A percentile compares a stretch with the other conserved stretches of the same genome.
Evolutionary conservation across 1,284 basidiomycete genomes (phyloP).

Genomic region (Coniferiporia sulphurascens): DNA sequence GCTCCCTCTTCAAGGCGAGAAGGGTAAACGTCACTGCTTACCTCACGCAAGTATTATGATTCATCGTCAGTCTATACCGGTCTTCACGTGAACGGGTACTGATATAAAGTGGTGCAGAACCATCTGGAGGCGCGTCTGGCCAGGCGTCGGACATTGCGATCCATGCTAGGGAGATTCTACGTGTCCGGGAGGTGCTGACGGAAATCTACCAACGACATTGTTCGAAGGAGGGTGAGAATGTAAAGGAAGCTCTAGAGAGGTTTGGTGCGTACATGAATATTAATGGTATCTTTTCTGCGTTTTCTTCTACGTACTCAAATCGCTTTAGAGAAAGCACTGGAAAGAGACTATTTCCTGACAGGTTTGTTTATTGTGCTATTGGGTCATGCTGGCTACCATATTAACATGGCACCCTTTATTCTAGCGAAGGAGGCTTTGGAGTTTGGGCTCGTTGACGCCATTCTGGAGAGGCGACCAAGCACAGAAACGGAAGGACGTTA

Average conservation of each 20-base stretch:
- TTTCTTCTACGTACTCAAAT: constrained; percentile 10
- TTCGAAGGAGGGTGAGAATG: constrained; percentile 56
- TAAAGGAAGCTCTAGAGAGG: constrained; percentile 59
- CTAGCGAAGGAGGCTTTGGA: constrained; percentile 78
- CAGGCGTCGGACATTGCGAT: constrained; percentile 94
- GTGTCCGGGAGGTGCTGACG: constrained; percentile 77
- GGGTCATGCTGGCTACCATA: neutral
- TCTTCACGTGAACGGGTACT: constrained; percentile 7
- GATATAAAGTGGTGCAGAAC: constrained; percentile 51
- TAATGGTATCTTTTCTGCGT: constrained; percentile 2
- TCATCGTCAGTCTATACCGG: constrained; percentile 63
- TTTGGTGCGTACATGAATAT: constrained; percentile 52
- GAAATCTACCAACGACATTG: constrained; percentile 84
- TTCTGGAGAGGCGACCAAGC: constrained; percentile 51
- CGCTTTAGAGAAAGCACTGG: constrained; percentile 71
- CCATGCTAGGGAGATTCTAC: constrained; percentile 89
- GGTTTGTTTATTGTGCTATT: constrained; percentile 38
- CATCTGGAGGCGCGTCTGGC: constrained; percentile 88
- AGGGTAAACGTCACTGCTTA: constrained; percentile 82
- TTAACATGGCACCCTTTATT: neutral
- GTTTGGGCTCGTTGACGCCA: constrained; percentile 89
- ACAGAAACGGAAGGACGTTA: neutral
- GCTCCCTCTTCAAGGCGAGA: constrained; percentile 46
- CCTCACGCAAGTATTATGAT: constrained; percentile 96
- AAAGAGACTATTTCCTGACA: constrained; percentile 94